A percentile compares a stretch with the other conserved stretches of the same genome.
Evolutionary conservation across 1,139 yeast species (phyloP).

Genomic region (Protomyces gravidus): DNA sequence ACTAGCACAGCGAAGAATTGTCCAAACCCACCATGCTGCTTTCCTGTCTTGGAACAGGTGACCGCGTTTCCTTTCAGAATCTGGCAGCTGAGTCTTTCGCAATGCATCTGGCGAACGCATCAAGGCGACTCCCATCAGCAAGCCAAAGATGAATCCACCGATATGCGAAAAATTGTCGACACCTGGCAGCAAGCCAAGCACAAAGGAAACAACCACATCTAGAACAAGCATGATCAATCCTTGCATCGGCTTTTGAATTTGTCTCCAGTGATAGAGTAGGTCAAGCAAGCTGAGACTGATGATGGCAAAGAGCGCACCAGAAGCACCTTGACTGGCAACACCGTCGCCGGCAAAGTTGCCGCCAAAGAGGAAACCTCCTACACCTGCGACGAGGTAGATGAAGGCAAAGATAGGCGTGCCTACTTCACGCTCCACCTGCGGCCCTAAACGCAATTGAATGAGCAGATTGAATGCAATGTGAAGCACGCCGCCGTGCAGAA

Average conservation of each 20-base stretch:
- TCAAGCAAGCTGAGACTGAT: slow-evolving; percentile 60
- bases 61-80: slow-evolving; percentile 34
- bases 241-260: slow-evolving; percentile 44
- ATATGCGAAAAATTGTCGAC: slow-evolving; percentile 71
- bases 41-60: slow-evolving; percentile 39
- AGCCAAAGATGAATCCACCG: slow-evolving; percentile 69
- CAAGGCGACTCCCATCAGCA: slow-evolving; percentile 51
- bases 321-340: slow-evolving; percentile 66
- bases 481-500: slow-evolving; percentile 68
- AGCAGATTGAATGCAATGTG: slow-evolving; percentile 64
- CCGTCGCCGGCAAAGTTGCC: slow-evolving; percentile 70
- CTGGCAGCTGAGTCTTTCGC: slow-evolving; percentile 34
- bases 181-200: slow-evolving; percentile 67
- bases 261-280: slow-evolving; percentile 54
- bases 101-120: slow-evolving; percentile 53
- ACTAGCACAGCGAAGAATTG: slow-evolving; percentile 48
- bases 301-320: slow-evolving; percentile 70
- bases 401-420: slow-evolving; percentile 56
- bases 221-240: slow-evolving; percentile 50
- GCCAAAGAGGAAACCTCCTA: slow-evolving; percentile 65
- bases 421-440: slow-evolving; percentile 56
- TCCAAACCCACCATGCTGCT: slow-evolving; percentile 54
- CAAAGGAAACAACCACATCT: slow-evolving; percentile 60
- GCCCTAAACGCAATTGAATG: slow-evolving; percentile 60
- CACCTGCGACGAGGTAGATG: slow-evolving; percentile 60